Conservation (phyloP, 371 early-diverging fungal species). For the Mucor lusitanicus region DNA sequence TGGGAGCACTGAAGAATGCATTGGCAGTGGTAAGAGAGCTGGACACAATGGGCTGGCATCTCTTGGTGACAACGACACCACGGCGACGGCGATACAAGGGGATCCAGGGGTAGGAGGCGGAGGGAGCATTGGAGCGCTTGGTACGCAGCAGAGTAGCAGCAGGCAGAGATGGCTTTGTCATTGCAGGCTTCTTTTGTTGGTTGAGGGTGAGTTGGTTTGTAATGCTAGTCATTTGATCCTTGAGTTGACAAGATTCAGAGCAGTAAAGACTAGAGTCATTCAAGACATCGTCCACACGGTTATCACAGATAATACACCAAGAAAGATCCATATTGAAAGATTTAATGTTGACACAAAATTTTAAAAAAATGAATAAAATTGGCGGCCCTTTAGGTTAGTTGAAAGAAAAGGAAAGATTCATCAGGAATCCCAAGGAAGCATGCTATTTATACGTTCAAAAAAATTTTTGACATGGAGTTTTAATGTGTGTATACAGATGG, state of each 20-base stretch:
- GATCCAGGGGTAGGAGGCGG: constrained; percentile 38
- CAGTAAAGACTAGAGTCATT: constrained; percentile 37
- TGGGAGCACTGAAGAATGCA: constrained; percentile 24
- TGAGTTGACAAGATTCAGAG: constrained; percentile 33
- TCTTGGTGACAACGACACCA: constrained; percentile 32
- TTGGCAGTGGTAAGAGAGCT: constrained; percentile 31
- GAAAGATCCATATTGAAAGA: constrained; percentile 29
- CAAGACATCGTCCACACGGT: constrained; percentile 33
- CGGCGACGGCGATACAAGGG: constrained; percentile 34
- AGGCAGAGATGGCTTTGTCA: constrained; percentile 8
- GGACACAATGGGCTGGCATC: constrained; percentile 42
- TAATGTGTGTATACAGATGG: not conserved
- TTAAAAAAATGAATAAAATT: constrained; percentile 5
- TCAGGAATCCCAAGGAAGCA: not conserved
- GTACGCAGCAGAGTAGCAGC: constrained; percentile 9
- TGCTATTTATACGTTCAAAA: not conserved
- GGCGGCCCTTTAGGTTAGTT: constrained; percentile 28
- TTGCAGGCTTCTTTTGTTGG: constrained; percentile 20
- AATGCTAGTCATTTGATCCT: constrained; percentile 37
- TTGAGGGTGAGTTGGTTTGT: constrained; percentile 25
- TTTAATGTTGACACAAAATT: not conserved
- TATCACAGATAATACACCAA: constrained; percentile 42
- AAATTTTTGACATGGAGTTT: not conserved
- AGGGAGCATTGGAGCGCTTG: constrained; percentile 28
- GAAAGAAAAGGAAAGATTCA: constrained; percentile 28